Base-by-base conservation (phyloP, 2,329 filamentous ascomycete species). In the Calonectria hawksworthii region DNA sequence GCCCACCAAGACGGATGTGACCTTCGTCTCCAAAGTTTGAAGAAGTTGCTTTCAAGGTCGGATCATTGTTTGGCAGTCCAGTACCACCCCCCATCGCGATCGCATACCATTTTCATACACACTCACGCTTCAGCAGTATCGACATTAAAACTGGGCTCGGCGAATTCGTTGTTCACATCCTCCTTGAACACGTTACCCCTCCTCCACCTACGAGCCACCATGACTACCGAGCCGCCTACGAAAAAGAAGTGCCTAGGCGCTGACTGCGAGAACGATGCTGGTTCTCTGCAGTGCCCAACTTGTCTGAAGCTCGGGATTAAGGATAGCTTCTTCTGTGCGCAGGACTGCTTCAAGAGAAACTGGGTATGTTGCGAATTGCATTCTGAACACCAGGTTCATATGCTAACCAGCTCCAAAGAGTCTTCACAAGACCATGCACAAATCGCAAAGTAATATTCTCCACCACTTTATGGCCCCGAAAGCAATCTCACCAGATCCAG, bases 261-360 rank as follows among this genome's bases (percentile, higher is more conserved):
- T 73, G 95, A 98, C 85, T 99, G 97, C 89, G 89, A 91, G 51
- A 98, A 98, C 77, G 93, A 96, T 77, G 96, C 96, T 72, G 93
- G 95, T 75, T 89, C 93, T 69, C 88, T 99, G 61, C 96, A 99
- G 86, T 99, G 97, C 86, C 97, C 97, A 70, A 99, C 95, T 65
- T 99, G 97, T 85, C 90, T 98, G 82, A 98, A 98, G 87, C 88
- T 96, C 56, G 95, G 94, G 69, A 93, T 93, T 81, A 93, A 96
- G 83, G 95, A 97, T 83, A 98, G 95, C 88, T 98, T 93, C 87
- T 99, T 99, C 88, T 99, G 97, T 89, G 96, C 96, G 34, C 97
- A 99, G 86, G 97, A 99, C 81, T 99, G 97, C 89, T 99, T 99
- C 88, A 99, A 98, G 90, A 94, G 93, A 86, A 99, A 96, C 89